These are phyloP conservation scores for Pythium brassicae DNA, from an alignment of 352 stramenopile species.

Conservation along the genomic window DNA sequence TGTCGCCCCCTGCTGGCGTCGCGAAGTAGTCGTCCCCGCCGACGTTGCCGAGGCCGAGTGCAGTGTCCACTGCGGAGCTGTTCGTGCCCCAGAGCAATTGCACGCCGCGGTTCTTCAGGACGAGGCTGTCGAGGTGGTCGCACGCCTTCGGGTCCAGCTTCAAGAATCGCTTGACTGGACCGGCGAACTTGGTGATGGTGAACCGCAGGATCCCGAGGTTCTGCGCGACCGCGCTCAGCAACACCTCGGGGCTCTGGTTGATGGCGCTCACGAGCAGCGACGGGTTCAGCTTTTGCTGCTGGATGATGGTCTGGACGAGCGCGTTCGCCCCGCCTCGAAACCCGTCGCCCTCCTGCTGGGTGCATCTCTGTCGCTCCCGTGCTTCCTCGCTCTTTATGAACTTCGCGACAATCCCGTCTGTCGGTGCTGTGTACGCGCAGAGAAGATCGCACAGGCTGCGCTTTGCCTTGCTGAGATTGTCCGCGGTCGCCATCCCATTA, in stretches of 20 bases:
- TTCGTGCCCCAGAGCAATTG: conserved; percentile 58
- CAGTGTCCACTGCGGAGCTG: conserved; percentile 2
- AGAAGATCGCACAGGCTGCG: conserved; percentile 35
- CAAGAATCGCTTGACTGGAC: conserved; percentile 62
- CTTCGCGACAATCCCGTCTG: conserved; percentile 40
- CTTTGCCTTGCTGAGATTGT: conserved; percentile 17
- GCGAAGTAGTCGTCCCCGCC: conserved; percentile 8
- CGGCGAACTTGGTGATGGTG: conserved; percentile 61
- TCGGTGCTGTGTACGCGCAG: conserved; percentile 33
- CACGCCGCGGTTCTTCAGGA: conserved; percentile 46
- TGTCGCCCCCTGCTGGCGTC: conserved; percentile 1
- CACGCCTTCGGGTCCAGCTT: conserved; percentile 50
- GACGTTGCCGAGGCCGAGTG: conserved; percentile 4
- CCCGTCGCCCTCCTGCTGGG: conserved; percentile 21
- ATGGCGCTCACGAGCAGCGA: conserved; percentile 53
- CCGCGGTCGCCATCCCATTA: background rate
- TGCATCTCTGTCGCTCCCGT: conserved; percentile 18
- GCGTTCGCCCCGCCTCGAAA: conserved; percentile 12
- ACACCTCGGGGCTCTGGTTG: conserved; percentile 59
- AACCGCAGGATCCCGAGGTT: conserved; percentile 74
- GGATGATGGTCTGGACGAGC: conserved; percentile 50
- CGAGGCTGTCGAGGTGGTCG: conserved; percentile 47
- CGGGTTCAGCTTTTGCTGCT: conserved; percentile 46
- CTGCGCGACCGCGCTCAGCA: conserved; percentile 50
- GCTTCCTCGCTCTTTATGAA: conserved; percentile 34